Evolutionary conservation across 2,329 filamentous ascomycete genomes (phyloP).

Genomic region (Exophiala aquamarina): DNA sequence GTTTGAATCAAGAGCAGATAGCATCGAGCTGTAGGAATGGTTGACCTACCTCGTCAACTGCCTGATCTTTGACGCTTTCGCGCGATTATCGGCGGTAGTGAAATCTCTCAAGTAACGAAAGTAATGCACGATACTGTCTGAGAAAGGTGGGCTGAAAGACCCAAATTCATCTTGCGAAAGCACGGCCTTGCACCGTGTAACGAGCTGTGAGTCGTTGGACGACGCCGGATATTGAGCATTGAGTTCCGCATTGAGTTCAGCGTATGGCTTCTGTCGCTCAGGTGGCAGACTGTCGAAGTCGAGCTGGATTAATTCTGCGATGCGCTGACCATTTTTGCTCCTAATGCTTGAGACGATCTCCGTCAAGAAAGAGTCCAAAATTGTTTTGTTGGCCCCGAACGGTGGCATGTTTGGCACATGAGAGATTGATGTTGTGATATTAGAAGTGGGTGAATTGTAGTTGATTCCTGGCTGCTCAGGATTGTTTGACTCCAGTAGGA

Average conservation of each 20-base stretch:
- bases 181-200: constrained; percentile 20
- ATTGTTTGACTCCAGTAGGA: too few species aligned
- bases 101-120: constrained; percentile 30
- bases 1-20: not conserved
- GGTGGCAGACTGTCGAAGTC: constrained; percentile 26
- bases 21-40: not conserved
- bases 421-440: too few species aligned
- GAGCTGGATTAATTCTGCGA: constrained; percentile 27
- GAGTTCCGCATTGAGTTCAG: constrained; percentile 25
- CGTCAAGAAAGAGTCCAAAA: constrained; percentile 22
- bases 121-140: constrained; percentile 27
- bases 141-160: constrained; percentile 24
- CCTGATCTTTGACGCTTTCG: constrained; percentile 26
- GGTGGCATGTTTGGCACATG: constrained; percentile 12
- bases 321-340: constrained; percentile 23
- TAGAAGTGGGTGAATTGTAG: too few species aligned
- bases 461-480: too few species aligned
- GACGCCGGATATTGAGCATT: constrained; percentile 20
- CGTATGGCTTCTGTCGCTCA: constrained; percentile 24
- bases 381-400: constrained; percentile 11
- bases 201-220: constrained; percentile 21
- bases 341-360: constrained; percentile 23
- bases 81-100: constrained; percentile 21
- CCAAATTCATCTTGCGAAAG: constrained; percentile 25
- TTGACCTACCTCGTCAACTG: constrained; percentile 25